Base-by-base conservation (phyloP, 306 rosid genomes). In the Malus orientalis region DNA sequence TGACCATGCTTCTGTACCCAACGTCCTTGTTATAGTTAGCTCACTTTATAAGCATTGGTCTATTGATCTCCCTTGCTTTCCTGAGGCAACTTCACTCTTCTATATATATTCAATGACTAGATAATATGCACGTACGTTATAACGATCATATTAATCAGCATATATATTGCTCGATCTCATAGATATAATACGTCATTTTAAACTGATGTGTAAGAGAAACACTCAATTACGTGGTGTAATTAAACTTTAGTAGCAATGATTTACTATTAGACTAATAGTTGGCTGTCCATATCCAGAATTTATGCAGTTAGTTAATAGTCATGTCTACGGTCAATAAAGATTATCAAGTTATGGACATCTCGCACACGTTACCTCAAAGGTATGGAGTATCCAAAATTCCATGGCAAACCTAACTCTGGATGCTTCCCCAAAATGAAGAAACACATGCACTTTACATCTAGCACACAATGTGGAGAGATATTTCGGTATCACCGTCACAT, bases 391-490 rank as follows among this genome's bases (percentile, higher is more conserved):
- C 0, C 15, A 4, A 59, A 59, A 3, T 65, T 65, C 47, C 22
- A 69, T 42, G 33, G 57, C 2, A 7, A 7, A n/a, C 3, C 54
- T 4, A 5, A 6, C 30, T 14, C 15, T 23, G 2, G 25, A 33
- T 32, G 54, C 65, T 65, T 74, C 23, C 27, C 44, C 55, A 6
- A 40, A 62, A 68, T 36, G 53, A 47, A 64, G 77, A 78, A 70
- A 58, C 47, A 78, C 45, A 20, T 18, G 71, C 65, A 75, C 55
- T 30, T 71, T 30, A 62, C 5, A 40, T 55, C 61, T 80, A 75
- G 67, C 77, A 23, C 84, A 79, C 2, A 63, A 3, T 4, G 67
- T 79, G 32, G 4, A 1, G 29, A 27, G 29, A 27, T 27, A 1
- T 27, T 27, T 27, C 0, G 0, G 0, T 27, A 2, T 27, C 2